Evolutionary conservation across 2,329 filamentous ascomycete species (phyloP).

Genomic region (Eurotiales sp.): DNA sequence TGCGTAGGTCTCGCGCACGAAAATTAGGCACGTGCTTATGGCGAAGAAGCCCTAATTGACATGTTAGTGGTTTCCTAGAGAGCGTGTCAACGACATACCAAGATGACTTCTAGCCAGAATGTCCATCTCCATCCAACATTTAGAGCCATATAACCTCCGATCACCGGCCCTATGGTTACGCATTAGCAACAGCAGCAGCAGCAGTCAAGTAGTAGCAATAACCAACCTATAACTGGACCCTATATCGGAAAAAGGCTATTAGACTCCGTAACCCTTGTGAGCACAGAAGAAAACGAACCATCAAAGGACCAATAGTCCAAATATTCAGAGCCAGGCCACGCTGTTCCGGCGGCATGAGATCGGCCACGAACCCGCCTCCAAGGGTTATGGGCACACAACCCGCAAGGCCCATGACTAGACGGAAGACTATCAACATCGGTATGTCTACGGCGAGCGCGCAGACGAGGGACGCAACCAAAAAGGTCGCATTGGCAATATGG

Average conservation of each 20-base stretch:
- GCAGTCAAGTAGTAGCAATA: too few relatives aligned
- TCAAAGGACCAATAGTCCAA: slow-evolving; percentile 38
- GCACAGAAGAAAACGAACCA: too few relatives aligned
- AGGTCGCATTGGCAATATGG: slow-evolving; percentile 55
- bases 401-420: slow-evolving; percentile 60
- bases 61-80: too few relatives aligned
- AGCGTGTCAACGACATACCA: too few relatives aligned
- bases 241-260: too few relatives aligned
- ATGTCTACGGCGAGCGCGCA: slow-evolving; percentile 59
- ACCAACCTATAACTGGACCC: too few relatives aligned
- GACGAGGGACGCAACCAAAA: slow-evolving; percentile 58
- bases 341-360: slow-evolving; percentile 58
- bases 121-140: slow-evolving; percentile 50
- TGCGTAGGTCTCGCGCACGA: not conserved
- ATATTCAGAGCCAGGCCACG: slow-evolving; percentile 58
- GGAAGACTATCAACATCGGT: slow-evolving; percentile 55
- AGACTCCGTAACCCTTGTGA: too few relatives aligned
- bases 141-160: slow-evolving; percentile 29
- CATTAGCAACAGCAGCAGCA: too few relatives aligned
- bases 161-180: slow-evolving; percentile 17
- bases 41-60: too few relatives aligned
- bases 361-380: slow-evolving; percentile 65
- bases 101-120: slow-evolving; percentile 46
- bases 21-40: not conserved
- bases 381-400: slow-evolving; percentile 63